These are phyloP conservation scores for Suzukiozyma palmioleophila DNA, from an alignment of 1,139 yeast genomes.

Conservation along the genomic window DNA sequence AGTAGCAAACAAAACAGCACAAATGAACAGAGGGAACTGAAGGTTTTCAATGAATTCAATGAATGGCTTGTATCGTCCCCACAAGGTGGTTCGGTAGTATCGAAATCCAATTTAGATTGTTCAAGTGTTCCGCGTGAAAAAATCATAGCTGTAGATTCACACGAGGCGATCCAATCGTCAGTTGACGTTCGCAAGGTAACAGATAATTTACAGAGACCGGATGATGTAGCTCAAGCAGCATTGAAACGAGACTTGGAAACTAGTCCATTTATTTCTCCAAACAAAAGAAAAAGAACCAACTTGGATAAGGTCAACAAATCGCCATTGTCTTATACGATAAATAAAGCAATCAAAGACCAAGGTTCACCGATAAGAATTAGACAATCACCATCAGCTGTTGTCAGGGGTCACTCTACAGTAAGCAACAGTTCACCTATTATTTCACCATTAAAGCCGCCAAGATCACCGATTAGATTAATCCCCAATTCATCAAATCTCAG, in stretches of 20 bases:
- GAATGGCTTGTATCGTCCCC: slow-evolving; percentile 2
- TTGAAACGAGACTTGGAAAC: background rate
- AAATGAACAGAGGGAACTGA: background rate
- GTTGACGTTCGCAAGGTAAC: no score
- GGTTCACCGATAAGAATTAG: background rate
- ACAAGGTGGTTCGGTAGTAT: background rate
- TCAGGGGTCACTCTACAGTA: background rate
- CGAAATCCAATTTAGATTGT: no score
- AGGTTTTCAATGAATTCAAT: slow-evolving; percentile 1
- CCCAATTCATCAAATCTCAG: slow-evolving; percentile 1
- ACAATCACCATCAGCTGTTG: background rate
- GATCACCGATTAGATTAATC: background rate
- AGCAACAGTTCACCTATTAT: slow-evolving; percentile 2
- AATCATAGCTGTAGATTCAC: no score
- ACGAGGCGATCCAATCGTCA: no score
- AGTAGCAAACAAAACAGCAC: background rate
- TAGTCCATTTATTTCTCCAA: slow-evolving; percentile 16
- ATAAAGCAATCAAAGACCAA: background rate
- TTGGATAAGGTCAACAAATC: slow-evolving; percentile 3
- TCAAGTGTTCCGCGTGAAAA: no score
- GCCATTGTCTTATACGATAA: background rate
- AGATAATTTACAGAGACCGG: no score
- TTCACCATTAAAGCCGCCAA: background rate
- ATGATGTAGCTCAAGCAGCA: background rate
- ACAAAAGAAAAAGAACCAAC: slow-evolving; percentile 8